A percentile compares a stretch with the other conserved stretches of the same genome.
phyloP scores from a whole-genome alignment of 2,329 filamentous ascomycete species.

The Aureobasidium sp. region DNA sequence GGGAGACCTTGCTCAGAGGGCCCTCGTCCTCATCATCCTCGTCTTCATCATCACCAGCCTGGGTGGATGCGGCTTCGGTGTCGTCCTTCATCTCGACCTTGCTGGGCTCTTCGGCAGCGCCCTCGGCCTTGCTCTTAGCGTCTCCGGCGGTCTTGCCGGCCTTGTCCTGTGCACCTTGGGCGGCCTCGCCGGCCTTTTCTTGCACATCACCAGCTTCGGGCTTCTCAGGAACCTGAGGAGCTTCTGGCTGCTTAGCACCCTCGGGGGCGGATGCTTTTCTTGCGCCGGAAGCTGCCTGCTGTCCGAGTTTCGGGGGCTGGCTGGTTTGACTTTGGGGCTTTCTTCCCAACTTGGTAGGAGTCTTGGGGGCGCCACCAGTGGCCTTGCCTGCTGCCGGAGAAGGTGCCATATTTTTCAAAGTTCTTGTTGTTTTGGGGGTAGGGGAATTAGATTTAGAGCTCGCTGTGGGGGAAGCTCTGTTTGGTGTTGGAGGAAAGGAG shows the following conservation, averaged over 20 bases:
- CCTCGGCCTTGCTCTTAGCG: slow-evolving; percentile 30
- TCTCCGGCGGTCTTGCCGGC: slow-evolving; percentile 23
- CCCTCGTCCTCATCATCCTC: slow-evolving; percentile 27
- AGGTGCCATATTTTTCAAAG: slow-evolving; percentile 35
- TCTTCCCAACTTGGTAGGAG: slow-evolving; percentile 42
- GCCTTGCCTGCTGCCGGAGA: slow-evolving; percentile 43
- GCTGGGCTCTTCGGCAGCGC: slow-evolving; percentile 26
- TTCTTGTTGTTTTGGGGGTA: slow-evolving; percentile 19
- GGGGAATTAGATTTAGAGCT: slow-evolving; percentile 25
- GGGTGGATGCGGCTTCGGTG: slow-evolving; percentile 20
- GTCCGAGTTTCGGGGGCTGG: slow-evolving; percentile 32
- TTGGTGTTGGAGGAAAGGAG: slow-evolving; percentile 42
- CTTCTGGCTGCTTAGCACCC: slow-evolving; percentile 18
- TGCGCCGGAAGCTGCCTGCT: slow-evolving; percentile 24
- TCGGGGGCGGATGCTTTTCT: slow-evolving; percentile 18
- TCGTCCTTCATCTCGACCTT: slow-evolving; percentile 29
- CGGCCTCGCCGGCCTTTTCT: slow-evolving; percentile 23
- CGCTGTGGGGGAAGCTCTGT: slow-evolving; percentile 29
- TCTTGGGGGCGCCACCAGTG: slow-evolving; percentile 37
- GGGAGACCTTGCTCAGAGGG: slow-evolving; percentile 37
- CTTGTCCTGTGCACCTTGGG: slow-evolving; percentile 18
- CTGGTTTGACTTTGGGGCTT: slow-evolving; percentile 31
- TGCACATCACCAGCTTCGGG: slow-evolving; percentile 25
- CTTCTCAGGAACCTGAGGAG: slow-evolving; percentile 22
- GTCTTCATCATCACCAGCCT: slow-evolving; percentile 26